Base-by-base conservation (phyloP, 169 alveolate species). In the Cryptosporidium ubiquitum region DNA sequence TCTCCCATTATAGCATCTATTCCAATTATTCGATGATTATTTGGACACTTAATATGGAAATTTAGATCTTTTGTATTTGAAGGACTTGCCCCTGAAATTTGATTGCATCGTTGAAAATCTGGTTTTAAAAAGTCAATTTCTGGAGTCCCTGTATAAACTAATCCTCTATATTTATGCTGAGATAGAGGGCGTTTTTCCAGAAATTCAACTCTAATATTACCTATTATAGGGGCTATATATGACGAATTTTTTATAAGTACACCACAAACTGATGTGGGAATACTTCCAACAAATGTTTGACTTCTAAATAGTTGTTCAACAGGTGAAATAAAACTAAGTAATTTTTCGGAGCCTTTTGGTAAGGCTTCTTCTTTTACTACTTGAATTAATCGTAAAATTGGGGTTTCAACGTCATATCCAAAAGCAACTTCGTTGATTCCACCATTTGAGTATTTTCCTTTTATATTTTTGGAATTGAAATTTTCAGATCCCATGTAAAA, bases 341-440 rank as follows among this genome's bases (percentile, higher is more conserved):
- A 47, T n/a, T 16, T 23, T 29, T 58, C 37, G 2, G 89, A 79
- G 5, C 79, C 79, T n/a, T 61, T 79, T 18, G 89, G 89, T 10
- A 58, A 42, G 26, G 58, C 14, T 35, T 60, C 79, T 79, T 79
- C 89, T 57, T 79, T 79, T 10, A 79, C 61, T 29, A 79, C 74
- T 64, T 79, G 73, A 61, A 79, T 60, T 29, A 79, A 40, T 0
- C 66, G 51, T 14, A 79, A 12, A 26, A 79, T 79, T 37, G 89
- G 89, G 7, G 35, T 37, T 42, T 61, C 75, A 42, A 68, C 37
- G 7, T 79, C 89, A 16, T 79, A 79, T 20, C 89, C 89, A 42
- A 79, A 79, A 31, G 89, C 89, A 79, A 79, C 18, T 57, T 79
- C 89, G 55, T 79, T 60, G 14, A 79, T 79, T 14, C 68, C 89